A percentile compares a stretch with the other conserved stretches of the same genome.
These are phyloP conservation scores for Rehmannia glutinosa DNA, from an alignment of 257 asterid genomes.

Conservation along the genomic window DNA sequence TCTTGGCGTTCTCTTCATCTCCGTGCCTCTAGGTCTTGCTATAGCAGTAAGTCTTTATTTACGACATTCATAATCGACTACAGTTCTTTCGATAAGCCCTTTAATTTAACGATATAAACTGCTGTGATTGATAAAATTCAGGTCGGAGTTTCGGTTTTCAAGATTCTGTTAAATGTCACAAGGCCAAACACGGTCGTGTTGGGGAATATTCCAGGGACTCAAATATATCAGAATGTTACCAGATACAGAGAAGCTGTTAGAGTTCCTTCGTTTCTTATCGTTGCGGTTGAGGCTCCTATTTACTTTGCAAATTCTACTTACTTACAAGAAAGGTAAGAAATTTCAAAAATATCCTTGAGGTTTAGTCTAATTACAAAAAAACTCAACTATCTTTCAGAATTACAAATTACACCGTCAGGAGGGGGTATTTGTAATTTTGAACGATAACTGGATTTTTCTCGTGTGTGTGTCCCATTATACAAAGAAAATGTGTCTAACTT, in stretches of 20 bases:
- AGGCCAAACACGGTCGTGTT: slow-evolving; percentile 72
- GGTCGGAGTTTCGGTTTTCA: slow-evolving; percentile 92
- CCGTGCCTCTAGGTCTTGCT: slow-evolving; percentile 91
- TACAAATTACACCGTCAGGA: too few relatives aligned
- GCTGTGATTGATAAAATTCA: slow-evolving; percentile 13
- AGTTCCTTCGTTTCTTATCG: slow-evolving; percentile 63
- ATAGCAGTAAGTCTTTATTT: slow-evolving; percentile 66
- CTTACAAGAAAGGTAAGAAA: slow-evolving; percentile 72
- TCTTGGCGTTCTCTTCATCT: slow-evolving; percentile 89
- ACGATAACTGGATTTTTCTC: too few relatives aligned
- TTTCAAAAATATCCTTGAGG: slow-evolving; percentile 59
- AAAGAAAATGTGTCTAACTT: background rate
- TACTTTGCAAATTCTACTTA: slow-evolving; percentile 88
- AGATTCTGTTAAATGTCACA: slow-evolving; percentile 77
- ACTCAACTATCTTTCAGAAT: too few relatives aligned
- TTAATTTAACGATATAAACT: too few relatives aligned
- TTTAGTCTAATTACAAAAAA: slow-evolving; percentile 58
- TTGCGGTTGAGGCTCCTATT: slow-evolving; percentile 80
- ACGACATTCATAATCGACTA: too few relatives aligned
- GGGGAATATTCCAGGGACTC: slow-evolving; percentile 82
- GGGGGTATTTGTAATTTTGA: too few relatives aligned
- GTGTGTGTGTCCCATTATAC: too few relatives aligned
- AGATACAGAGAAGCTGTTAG: slow-evolving; percentile 68
- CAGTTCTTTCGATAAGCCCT: too few relatives aligned
- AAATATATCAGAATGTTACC: slow-evolving; percentile 58